Percentiles rank a stretch among this genome's conserved stretches.
Evolutionary conservation across 345 rosid species (phyloP).

Genomic region (Crucihimalaya himalaica): DNA sequence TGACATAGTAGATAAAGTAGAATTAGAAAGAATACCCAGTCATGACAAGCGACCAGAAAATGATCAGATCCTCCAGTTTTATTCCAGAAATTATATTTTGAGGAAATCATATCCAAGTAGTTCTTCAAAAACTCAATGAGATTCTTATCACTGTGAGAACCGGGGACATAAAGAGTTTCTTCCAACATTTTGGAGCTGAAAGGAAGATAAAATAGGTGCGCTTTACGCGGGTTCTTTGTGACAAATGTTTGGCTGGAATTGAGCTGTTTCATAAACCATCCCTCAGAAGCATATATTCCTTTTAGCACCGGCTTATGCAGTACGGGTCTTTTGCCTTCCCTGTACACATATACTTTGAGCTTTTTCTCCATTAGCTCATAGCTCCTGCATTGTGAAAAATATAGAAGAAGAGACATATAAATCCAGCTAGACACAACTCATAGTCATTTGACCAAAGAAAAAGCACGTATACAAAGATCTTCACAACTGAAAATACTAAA

Average conservation of each 20-base stretch:
- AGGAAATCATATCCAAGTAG: constrained; percentile 61
- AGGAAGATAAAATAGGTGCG: constrained; percentile 90
- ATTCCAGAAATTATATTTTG: constrained; percentile 83
- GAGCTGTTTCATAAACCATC: constrained; percentile 95
- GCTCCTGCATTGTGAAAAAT: constrained; percentile 61
- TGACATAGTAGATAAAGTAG: background rate
- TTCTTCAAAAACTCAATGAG: constrained; percentile 61
- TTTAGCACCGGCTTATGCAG: constrained; percentile 66
- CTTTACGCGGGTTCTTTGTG: constrained; percentile 60
- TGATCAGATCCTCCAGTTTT: constrained; percentile 90
- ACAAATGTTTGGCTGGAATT: constrained; percentile 67
- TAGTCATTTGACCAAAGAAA: constrained; percentile 5
- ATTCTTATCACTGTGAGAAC: constrained; percentile 71
- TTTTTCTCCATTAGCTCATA: constrained; percentile 85
- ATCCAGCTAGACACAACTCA: constrained; percentile 9
- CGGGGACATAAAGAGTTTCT: constrained; percentile 62
- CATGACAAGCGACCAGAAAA: constrained; percentile 96
- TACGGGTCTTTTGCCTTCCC: constrained; percentile 82
- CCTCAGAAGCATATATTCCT: constrained; percentile 98
- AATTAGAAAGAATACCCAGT: constrained; percentile 63
- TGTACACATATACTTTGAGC: constrained; percentile 81
- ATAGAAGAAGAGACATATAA: background rate
- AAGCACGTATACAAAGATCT: background rate
- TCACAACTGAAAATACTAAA: background rate
- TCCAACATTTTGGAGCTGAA: constrained; percentile 86